These are phyloP conservation scores for Mortierella polycephala DNA, from an alignment of 371 early-diverging fungal genomes.

Conservation along the genomic window DNA sequence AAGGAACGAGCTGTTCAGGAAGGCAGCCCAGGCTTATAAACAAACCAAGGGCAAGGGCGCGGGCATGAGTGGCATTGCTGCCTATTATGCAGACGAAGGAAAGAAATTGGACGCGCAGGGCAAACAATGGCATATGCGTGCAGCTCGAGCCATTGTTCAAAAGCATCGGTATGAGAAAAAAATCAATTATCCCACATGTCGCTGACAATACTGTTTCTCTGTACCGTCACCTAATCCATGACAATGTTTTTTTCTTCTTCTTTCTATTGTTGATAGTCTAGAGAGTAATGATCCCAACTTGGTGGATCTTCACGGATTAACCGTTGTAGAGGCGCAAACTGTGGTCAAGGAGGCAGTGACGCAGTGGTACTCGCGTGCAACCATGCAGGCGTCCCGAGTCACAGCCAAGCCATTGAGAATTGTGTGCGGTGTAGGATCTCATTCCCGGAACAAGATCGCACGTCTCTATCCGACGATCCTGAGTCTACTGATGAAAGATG, in stretches of 20 bases:
- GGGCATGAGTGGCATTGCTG: conserved; percentile 73
- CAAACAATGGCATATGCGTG: conserved; percentile 78
- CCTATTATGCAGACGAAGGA: conserved; percentile 77
- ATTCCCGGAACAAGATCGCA: conserved; percentile 67
- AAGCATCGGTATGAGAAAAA: conserved; percentile 55
- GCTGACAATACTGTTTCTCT: not conserved
- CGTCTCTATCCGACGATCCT: conserved; percentile 66
- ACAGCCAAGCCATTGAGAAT: conserved; percentile 64
- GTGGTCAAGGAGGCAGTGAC: conserved; percentile 69
- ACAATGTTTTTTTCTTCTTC: not conserved
- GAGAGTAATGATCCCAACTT: conserved; percentile 64
- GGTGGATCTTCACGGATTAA: conserved; percentile 78
- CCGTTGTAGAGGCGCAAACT: conserved; percentile 69
- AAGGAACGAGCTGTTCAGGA: conserved; percentile 72
- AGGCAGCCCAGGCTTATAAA: conserved; percentile 70
- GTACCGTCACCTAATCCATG: not conserved
- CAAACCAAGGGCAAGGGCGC: conserved; percentile 60
- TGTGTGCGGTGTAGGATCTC: conserved; percentile 74
- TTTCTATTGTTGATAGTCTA: conserved; percentile 44
- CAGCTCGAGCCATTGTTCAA: conserved; percentile 73
- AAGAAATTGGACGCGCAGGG: conserved; percentile 67
- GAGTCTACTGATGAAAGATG: conserved; percentile 60
- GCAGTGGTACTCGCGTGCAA: conserved; percentile 70
- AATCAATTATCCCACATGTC: not conserved
- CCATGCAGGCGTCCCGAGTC: conserved; percentile 61